A percentile compares a stretch with the other conserved stretches of the same genome.
phyloP scores from a whole-genome alignment of 2,329 filamentous ascomycete genomes.

The Biscogniauxia marginata region DNA sequence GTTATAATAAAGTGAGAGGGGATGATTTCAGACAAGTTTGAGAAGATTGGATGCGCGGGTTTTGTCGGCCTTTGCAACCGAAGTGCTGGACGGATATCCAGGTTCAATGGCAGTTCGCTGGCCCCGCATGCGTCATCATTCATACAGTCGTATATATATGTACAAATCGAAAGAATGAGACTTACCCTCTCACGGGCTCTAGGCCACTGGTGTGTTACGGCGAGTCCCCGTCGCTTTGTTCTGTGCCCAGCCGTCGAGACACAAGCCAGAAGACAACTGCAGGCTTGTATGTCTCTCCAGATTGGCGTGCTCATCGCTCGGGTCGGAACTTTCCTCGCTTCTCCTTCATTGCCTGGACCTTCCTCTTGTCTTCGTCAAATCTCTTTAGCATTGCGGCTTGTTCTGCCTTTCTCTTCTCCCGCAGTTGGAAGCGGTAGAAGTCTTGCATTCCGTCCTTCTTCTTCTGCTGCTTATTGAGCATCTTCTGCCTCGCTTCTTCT shows the following conservation, averaged over 20 bases:
- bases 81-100: constrained; percentile 16
- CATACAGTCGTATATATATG: constrained; percentile 17
- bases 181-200: constrained; percentile 8
- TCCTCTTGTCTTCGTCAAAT: constrained; percentile 76
- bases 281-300: background rate
- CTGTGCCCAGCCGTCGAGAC: background rate
- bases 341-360: constrained; percentile 68
- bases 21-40: constrained; percentile 53
- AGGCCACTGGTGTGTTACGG: background rate
- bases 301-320: constrained; percentile 38
- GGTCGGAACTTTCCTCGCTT: constrained; percentile 62
- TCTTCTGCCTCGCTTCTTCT: constrained; percentile 56
- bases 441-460: constrained; percentile 64
- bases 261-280: background rate
- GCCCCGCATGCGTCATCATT: constrained; percentile 55
- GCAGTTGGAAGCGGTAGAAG: constrained; percentile 82
- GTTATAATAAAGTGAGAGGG: background rate
- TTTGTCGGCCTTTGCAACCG: constrained; percentile 51
- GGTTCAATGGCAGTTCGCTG: constrained; percentile 41
- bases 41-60: constrained; percentile 67
- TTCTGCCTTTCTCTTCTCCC: constrained; percentile 75
- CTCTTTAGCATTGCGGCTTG: constrained; percentile 66
- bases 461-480: constrained; percentile 63
- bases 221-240: background rate
- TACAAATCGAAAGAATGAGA: background rate